Evolutionary conservation across 345 rosid genomes (phyloP).

Genomic region (Barbarea vulgaris): DNA sequence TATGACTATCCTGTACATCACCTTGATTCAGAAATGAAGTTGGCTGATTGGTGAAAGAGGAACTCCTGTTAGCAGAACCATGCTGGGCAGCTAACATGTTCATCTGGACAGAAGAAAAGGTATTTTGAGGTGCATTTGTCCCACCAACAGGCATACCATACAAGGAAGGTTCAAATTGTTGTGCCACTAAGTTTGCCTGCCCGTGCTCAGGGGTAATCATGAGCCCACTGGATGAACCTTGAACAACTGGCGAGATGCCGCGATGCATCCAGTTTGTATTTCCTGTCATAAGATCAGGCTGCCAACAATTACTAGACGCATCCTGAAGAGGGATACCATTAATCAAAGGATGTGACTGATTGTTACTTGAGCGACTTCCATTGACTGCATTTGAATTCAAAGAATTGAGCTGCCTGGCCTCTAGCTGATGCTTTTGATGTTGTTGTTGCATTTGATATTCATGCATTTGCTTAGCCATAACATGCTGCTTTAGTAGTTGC

Average conservation of each 20-base stretch:
- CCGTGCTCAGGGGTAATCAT: constrained; percentile 64
- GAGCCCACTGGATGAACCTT: constrained; percentile 60
- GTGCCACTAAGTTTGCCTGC: constrained; percentile 57
- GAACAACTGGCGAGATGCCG: constrained; percentile 51
- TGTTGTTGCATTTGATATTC: constrained; percentile 78
- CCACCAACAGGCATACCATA: constrained; percentile 61
- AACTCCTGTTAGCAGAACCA: constrained; percentile 52
- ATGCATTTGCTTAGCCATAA: constrained; percentile 73
- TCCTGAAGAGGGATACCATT: constrained; percentile 71
- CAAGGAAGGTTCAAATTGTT: constrained; percentile 69
- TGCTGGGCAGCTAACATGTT: constrained; percentile 52
- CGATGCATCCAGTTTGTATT: constrained; percentile 63
- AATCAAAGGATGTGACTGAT: constrained; percentile 47
- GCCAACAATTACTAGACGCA: constrained; percentile 63
- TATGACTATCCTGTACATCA: constrained; percentile 50
- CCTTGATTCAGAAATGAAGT: constrained; percentile 51
- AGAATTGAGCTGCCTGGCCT: constrained; percentile 56
- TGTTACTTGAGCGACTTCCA: constrained; percentile 48
- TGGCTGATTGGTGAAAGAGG: constrained; percentile 53
- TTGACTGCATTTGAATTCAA: constrained; percentile 51
- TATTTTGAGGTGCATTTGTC: constrained; percentile 49
- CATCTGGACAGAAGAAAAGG: constrained; percentile 53
- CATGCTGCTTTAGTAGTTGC: constrained; percentile 79
- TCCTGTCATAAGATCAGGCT: constrained; percentile 55
- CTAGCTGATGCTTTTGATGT: constrained; percentile 56